Conservation (phyloP, 73 alveolate species). For the Paraurostyla sp. region DNA sequence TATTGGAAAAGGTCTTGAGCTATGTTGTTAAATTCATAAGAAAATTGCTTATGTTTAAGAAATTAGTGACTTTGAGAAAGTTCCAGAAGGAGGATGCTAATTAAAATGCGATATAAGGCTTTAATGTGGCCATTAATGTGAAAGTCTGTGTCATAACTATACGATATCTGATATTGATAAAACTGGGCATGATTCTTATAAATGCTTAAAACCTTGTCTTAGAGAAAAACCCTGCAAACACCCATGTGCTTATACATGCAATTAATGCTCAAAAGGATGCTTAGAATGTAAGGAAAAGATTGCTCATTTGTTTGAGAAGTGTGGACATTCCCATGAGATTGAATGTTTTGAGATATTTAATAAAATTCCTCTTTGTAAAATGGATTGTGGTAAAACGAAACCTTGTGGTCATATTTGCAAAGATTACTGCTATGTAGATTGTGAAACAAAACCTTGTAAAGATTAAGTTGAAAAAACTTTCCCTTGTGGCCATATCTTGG, state of each 20-base stretch:
- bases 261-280: neutral
- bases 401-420: conserved; percentile 71
- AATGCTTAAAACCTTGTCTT: conserved; percentile 28
- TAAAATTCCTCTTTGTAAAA: neutral
- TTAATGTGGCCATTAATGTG: conserved; percentile 84
- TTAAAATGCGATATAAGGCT: conserved; percentile 62
- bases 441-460: neutral
- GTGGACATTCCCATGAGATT: neutral
- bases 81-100: conserved; percentile 85
- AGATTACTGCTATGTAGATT: conserved; percentile 70
- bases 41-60: conserved; percentile 24
- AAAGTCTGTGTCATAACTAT: conserved; percentile 64
- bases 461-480: neutral
- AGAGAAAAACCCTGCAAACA: conserved; percentile 38
- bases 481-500: conserved; percentile 20
- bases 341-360: neutral
- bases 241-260: conserved; percentile 13
- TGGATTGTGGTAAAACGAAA: neutral
- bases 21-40: conserved; percentile 70
- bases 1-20: conserved; percentile 36
- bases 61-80: conserved; percentile 67
- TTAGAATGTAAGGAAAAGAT: neutral
- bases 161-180: neutral
- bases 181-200: conserved; percentile 9
- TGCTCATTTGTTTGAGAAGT: neutral